Evolutionary conservation across 1,284 basidiomycete genomes (phyloP).

Genomic region (Rhizoctonia solani): DNA sequence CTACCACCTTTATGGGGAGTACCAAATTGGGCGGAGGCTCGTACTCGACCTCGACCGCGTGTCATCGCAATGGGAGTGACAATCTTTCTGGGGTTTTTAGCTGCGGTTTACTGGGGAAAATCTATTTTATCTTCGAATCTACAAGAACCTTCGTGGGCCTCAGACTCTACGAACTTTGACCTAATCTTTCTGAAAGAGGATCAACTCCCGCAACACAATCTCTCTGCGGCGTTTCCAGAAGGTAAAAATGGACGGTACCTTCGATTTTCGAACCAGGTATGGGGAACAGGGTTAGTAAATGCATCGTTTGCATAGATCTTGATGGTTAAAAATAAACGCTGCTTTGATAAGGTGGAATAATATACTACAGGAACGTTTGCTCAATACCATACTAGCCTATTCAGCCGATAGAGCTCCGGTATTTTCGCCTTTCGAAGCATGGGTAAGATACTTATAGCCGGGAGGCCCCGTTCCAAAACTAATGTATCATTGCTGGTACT

Average conservation of each 20-base stretch:
- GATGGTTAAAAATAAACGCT: neutral
- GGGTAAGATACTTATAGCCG: neutral
- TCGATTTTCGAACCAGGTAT: neutral
- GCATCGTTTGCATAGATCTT: neutral
- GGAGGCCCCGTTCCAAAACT: too few relatives aligned
- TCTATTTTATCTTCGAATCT: neutral
- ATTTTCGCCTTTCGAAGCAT: constrained; percentile 11
- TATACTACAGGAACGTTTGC: constrained; percentile 57
- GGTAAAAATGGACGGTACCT: constrained; percentile 30
- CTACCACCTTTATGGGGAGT: too few relatives aligned
- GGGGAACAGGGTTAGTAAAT: constrained; percentile 20
- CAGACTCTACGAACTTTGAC: neutral
- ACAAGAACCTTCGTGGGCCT: neutral
- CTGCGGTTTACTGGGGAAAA: too few relatives aligned
- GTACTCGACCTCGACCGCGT: too few relatives aligned
- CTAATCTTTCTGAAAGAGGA: constrained; percentile 3
- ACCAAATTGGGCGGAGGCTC: too few relatives aligned
- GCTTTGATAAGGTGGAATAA: constrained; percentile 64
- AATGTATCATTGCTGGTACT: neutral
- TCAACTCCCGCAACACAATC: constrained; percentile 34
- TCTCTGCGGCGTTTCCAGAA: constrained; percentile 10
- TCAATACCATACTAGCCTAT: constrained; percentile 41
- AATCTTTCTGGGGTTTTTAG: too few relatives aligned
- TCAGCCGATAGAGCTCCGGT: constrained; percentile 32
- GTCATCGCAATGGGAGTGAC: too few relatives aligned